A percentile compares a stretch with the other conserved stretches of the same genome.
Evolutionary conservation across 1,284 basidiomycete genomes (phyloP).

Genomic region (Butyriboletus appendiculatus): DNA sequence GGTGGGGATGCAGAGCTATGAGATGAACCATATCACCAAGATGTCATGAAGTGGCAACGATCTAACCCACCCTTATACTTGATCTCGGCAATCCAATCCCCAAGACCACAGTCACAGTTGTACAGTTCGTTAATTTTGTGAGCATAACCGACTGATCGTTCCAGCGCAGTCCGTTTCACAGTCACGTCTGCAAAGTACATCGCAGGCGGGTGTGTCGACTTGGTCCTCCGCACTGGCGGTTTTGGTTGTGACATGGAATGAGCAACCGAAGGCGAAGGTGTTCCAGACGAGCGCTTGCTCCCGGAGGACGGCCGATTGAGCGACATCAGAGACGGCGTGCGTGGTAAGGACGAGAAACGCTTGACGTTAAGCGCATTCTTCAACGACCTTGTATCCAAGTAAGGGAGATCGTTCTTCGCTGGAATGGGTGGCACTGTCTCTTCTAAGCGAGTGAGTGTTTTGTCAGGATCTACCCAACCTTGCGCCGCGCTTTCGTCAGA

Average conservation of each 20-base stretch:
- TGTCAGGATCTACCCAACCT: slow-evolving; percentile 22
- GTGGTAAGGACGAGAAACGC: slow-evolving; percentile 60
- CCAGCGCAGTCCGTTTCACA: slow-evolving; percentile 58
- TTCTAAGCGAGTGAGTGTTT: slow-evolving; percentile 16
- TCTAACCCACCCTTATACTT: slow-evolving; percentile 51
- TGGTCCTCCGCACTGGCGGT: slow-evolving; percentile 40
- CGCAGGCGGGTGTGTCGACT: slow-evolving; percentile 64
- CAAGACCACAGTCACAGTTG: slow-evolving; percentile 75
- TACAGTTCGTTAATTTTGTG: slow-evolving; percentile 83
- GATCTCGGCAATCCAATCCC: slow-evolving; percentile 70
- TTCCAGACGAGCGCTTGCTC: slow-evolving; percentile 39
- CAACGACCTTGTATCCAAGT: slow-evolving; percentile 25
- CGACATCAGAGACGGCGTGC: slow-evolving; percentile 50
- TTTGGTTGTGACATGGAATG: slow-evolving; percentile 16
- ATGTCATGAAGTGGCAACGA: not conserved
- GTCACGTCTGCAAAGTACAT: slow-evolving; percentile 76
- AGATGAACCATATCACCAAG: slow-evolving; percentile 11
- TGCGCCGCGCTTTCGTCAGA: slow-evolving; percentile 24
- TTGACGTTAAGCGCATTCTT: slow-evolving; percentile 44
- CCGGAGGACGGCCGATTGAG: slow-evolving; percentile 27
- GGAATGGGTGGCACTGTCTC: slow-evolving; percentile 36
- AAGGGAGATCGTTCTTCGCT: slow-evolving; percentile 27
- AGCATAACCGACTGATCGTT: slow-evolving; percentile 79
- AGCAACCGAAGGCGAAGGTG: slow-evolving; percentile 41
- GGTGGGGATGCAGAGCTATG: slow-evolving; percentile 31